Conservation (phyloP, 2,329 filamentous ascomycete species). For the Fusarium sulawesiense region DNA sequence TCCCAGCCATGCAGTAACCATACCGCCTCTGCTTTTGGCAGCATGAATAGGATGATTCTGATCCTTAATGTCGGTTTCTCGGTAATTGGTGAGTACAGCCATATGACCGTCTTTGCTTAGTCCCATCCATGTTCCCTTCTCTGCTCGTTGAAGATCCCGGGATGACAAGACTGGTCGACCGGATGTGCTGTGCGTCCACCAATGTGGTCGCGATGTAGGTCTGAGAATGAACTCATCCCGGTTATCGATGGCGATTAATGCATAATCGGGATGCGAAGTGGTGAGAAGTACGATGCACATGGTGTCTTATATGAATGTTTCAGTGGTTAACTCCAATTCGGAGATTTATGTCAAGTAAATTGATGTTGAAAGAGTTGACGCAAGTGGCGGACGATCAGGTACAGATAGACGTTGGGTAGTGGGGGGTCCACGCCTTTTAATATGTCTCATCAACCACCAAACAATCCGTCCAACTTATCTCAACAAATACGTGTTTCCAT, state of each 20-base stretch:
- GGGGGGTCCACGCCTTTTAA: constrained; percentile 38
- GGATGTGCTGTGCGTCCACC: constrained; percentile 65
- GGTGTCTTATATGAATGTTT: constrained; percentile 8
- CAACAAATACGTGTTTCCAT: constrained; percentile 19
- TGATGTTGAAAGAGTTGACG: constrained; percentile 26
- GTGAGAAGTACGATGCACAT: constrained; percentile 86
- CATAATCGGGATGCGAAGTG: constrained; percentile 79
- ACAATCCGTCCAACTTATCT: too few relatives aligned
- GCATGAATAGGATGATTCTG: constrained; percentile 64
- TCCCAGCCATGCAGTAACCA: constrained; percentile 72
- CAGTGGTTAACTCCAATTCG: constrained; percentile 1
- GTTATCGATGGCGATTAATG: constrained; percentile 81
- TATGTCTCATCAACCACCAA: constrained; percentile 9
- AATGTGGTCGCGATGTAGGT: constrained; percentile 72
- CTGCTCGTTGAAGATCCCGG: constrained; percentile 69
- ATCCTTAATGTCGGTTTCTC: constrained; percentile 64
- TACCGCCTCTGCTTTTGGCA: constrained; percentile 68
- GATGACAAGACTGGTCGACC: constrained; percentile 65
- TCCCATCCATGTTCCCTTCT: constrained; percentile 75
- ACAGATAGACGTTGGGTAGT: neutral
- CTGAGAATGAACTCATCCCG: constrained; percentile 78
- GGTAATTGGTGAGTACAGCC: constrained; percentile 75
- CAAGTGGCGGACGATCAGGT: constrained; percentile 15
- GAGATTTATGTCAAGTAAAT: neutral
- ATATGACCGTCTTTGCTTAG: constrained; percentile 69